A percentile compares a stretch with the other conserved stretches of the same genome.
phyloP scores from a whole-genome alignment of 2,329 filamentous ascomycete species.

The Microsporum canis region DNA sequence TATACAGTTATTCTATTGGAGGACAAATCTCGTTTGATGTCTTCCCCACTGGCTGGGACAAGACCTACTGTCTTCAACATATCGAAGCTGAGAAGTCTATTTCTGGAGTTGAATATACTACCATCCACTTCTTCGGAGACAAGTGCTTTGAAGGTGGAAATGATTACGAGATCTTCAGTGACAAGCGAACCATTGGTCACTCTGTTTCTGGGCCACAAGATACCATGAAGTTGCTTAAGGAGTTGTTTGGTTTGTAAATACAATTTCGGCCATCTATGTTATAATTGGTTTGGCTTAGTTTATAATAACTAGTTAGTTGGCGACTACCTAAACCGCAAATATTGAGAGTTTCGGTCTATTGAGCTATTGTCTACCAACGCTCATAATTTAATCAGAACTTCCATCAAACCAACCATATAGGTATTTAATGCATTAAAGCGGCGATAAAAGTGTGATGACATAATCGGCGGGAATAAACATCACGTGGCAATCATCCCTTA shows the following conservation, averaged over 20 bases:
- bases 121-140: slow-evolving; percentile 96
- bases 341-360: neutral
- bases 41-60: slow-evolving; percentile 95
- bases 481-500: neutral
- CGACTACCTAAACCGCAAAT: neutral
- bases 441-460: neutral
- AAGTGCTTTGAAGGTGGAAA: slow-evolving; percentile 88
- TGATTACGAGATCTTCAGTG: slow-evolving; percentile 86
- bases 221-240: slow-evolving; percentile 66
- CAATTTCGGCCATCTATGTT: neutral
- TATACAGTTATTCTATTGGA: slow-evolving; percentile 70
- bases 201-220: slow-evolving; percentile 71
- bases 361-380: neutral
- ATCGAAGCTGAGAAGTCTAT: slow-evolving; percentile 71
- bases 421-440: neutral
- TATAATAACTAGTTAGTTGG: neutral
- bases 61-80: slow-evolving; percentile 89
- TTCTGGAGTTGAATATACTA: slow-evolving; percentile 55
- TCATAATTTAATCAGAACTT: neutral
- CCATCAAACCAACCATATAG: neutral
- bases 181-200: slow-evolving; percentile 74
- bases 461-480: neutral
- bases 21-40: slow-evolving; percentile 98
- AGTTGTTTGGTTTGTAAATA: slow-evolving; percentile 48
- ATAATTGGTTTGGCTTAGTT: neutral